phyloP scores from a whole-genome alignment of 495 filamentous ascomycete genomes.

The Arthonia radiata region DNA sequence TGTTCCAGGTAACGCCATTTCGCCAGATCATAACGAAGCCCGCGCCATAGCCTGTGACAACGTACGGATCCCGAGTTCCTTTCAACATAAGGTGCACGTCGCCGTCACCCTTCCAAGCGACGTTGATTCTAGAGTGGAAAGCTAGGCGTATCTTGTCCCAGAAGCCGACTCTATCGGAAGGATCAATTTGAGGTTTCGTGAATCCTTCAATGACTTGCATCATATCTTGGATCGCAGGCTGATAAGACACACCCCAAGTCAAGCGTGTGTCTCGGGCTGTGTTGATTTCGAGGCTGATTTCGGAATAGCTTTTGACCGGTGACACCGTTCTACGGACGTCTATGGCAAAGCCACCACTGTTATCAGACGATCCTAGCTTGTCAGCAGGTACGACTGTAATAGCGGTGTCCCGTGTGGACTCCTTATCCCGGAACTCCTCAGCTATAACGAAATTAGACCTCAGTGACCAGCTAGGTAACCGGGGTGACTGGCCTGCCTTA shows the following conservation, averaged over 20 bases:
- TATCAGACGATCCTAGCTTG: slow-evolving; percentile 17
- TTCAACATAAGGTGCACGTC: slow-evolving; percentile 91
- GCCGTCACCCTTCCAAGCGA: slow-evolving; percentile 82
- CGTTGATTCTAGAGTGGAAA: slow-evolving; percentile 75
- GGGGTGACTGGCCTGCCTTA: slow-evolving; percentile 50
- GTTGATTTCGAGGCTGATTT: slow-evolving; percentile 76
- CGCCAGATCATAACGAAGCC: slow-evolving; percentile 97
- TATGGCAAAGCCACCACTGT: slow-evolving; percentile 42
- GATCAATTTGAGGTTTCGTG: slow-evolving; percentile 82
- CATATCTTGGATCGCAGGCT: slow-evolving; percentile 97
- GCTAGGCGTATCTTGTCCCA: slow-evolving; percentile 97
- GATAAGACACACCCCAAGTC: slow-evolving; percentile 92
- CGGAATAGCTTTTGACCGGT: slow-evolving; percentile 90
- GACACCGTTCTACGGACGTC: slow-evolving; percentile 79
- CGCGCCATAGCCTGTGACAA: slow-evolving; percentile 73
- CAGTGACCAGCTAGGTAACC: slow-evolving; percentile 58
- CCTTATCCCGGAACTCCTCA: slow-evolving; percentile 60
- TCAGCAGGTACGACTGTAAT: slow-evolving; percentile 65
- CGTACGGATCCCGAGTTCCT: slow-evolving; percentile 79
- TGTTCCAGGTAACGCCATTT: slow-evolving; percentile 65
- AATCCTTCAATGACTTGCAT: slow-evolving; percentile 99
- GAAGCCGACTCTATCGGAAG: slow-evolving; percentile 82
- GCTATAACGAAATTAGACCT: slow-evolving; percentile 89
- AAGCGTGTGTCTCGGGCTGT: slow-evolving; percentile 76
- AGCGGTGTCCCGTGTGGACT: slow-evolving; percentile 53